These are phyloP conservation scores for Oemleria cerasiformis DNA, from an alignment of 306 rosid species.

Conservation along the genomic window DNA sequence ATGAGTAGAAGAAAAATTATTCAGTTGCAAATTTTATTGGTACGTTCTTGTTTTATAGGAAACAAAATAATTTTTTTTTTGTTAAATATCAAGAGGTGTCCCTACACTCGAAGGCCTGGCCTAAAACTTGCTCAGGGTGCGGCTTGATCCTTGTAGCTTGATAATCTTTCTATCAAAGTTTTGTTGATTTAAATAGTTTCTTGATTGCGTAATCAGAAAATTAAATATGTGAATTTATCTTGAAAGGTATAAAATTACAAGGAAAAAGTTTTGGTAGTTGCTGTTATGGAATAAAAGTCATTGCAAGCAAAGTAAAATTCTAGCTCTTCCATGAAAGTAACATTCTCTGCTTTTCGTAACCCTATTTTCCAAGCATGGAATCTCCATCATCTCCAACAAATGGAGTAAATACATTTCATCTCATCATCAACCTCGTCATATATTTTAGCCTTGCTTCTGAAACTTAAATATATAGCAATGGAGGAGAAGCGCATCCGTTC, in stretches of 20 bases:
- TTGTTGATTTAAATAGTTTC: too few species aligned
- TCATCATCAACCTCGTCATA: not conserved
- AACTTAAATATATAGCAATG: constrained; percentile 5
- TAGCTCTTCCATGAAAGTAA: constrained; percentile 6
- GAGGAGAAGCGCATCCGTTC: constrained; percentile 8
- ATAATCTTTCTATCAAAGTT: too few species aligned
- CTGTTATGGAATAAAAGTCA: constrained; percentile 17
- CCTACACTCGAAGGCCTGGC: too few species aligned
- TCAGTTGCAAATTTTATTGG: too few species aligned
- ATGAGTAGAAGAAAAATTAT: too few species aligned
- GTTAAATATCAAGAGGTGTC: too few species aligned
- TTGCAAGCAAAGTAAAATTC: constrained; percentile 33
- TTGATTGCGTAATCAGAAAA: too few species aligned
- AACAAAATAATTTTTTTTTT: too few species aligned
- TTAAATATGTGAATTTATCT: not conserved
- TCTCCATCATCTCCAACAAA: not conserved
- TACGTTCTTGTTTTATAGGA: too few species aligned
- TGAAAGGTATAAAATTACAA: not conserved
- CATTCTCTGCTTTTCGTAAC: constrained; percentile 21
- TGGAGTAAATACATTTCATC: too few species aligned
- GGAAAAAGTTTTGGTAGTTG: not conserved
- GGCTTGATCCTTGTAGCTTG: too few species aligned
- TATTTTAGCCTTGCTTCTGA: not conserved
- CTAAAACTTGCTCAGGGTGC: too few species aligned
- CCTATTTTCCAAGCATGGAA: constrained; percentile 37